Evolutionary conservation across 306 rosid genomes (phyloP).

Genomic region (Castanea mollissima): DNA sequence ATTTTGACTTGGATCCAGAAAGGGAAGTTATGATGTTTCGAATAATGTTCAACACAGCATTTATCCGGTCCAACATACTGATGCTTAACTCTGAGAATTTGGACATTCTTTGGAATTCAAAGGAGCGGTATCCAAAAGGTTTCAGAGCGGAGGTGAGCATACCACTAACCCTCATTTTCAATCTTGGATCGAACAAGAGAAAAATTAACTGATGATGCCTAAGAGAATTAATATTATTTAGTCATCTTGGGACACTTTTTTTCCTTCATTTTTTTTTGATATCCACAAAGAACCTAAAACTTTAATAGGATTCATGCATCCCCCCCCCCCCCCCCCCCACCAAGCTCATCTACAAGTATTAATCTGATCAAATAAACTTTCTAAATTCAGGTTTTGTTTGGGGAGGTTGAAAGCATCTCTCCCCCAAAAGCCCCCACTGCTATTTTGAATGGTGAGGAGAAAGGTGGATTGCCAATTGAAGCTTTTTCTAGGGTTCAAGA

Average conservation of each 20-base stretch:
- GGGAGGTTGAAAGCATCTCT: conserved; percentile 82
- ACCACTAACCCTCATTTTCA: conserved; percentile 16
- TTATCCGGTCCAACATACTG: conserved; percentile 88
- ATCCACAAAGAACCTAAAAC: background rate
- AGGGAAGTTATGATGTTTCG: conserved; percentile 99
- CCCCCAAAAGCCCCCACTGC: conserved; percentile 72
- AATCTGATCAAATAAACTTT: conserved; percentile 32
- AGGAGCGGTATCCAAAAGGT: conserved; percentile 86
- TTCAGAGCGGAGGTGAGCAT: conserved; percentile 86
- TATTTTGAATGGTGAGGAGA: conserved; percentile 88
- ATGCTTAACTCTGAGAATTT: conserved; percentile 83
- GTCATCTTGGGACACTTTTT: background rate
- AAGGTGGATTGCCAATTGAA: conserved; percentile 94
- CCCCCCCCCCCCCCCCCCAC: background rate
- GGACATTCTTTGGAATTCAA: conserved; percentile 95
- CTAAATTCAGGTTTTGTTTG: conserved; percentile 78
- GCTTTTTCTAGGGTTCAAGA: conserved; percentile 98
- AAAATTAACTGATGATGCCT: background rate
- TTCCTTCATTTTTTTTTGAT: background rate
- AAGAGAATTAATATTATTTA: background rate
- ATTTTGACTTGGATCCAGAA: conserved; percentile 80
- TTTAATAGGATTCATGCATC: background rate
- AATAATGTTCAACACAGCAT: conserved; percentile 88
- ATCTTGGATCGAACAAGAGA: background rate
- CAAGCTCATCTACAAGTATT: background rate